Evolutionary conservation across 805 yeast genomes (phyloP).

Genomic region (Candida mattraensis): DNA sequence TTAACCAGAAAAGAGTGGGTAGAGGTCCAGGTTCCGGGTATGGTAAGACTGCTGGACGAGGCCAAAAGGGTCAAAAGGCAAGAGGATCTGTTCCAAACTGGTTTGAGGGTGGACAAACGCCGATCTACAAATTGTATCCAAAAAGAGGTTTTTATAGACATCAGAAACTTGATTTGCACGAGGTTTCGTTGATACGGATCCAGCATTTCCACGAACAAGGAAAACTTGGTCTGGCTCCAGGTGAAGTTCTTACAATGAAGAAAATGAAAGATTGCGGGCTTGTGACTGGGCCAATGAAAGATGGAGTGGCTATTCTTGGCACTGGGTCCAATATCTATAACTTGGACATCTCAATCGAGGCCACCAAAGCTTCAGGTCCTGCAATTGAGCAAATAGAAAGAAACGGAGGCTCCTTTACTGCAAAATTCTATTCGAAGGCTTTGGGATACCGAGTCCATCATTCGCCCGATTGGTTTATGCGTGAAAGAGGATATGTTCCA

Average conservation of each 20-base stretch:
- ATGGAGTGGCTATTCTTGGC: constrained; percentile 82
- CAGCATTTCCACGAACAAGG: constrained; percentile 70
- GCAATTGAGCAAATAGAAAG: constrained; percentile 75
- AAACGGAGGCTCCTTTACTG: constrained; percentile 71
- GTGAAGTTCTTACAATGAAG: constrained; percentile 70
- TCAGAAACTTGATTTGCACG: constrained; percentile 50
- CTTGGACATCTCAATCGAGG: constrained; percentile 75
- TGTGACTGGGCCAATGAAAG: constrained; percentile 65
- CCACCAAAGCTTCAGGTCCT: constrained; percentile 71
- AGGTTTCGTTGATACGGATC: constrained; percentile 66
- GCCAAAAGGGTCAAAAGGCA: constrained; percentile 98
- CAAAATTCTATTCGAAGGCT: constrained; percentile 62
- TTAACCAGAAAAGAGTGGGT: constrained; percentile 73
- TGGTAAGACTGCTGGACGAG: constrained; percentile 96
- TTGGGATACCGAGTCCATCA: constrained; percentile 74
- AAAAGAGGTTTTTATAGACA: constrained; percentile 82
- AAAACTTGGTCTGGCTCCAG: constrained; percentile 55
- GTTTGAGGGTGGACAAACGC: constrained; percentile 99
- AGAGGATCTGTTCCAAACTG: constrained; percentile 86
- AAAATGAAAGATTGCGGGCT: constrained; percentile 75
- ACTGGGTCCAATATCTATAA: constrained; percentile 51
- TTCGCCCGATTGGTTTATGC: constrained; percentile 66
- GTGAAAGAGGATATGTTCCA: constrained; percentile 78
- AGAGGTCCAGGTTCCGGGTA: constrained; percentile 92
- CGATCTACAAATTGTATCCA: constrained; percentile 79